Conservation (phyloP, 345 rosid genomes). For the Rhizophora apiculata region DNA sequence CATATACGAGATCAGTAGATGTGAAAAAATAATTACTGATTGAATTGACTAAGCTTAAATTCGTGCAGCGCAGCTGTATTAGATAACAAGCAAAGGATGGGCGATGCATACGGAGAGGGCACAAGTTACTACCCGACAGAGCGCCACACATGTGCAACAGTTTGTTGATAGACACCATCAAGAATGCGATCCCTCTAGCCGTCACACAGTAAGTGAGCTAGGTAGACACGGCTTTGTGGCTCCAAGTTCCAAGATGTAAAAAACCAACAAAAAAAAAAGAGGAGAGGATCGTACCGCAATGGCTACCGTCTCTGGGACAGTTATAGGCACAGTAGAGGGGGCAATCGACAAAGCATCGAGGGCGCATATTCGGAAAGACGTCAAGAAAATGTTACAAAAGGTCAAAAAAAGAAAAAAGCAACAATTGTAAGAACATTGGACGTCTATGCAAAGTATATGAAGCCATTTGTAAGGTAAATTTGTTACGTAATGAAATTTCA, state of each 20-base stretch:
- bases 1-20: too few relatives aligned
- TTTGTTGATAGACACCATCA: background rate
- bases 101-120: background rate
- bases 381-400: background rate
- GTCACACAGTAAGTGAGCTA: constrained; percentile 8
- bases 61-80: too few relatives aligned
- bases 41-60: background rate
- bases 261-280: too few relatives aligned
- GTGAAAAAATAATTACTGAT: background rate
- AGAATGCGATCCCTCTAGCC: constrained; percentile 2
- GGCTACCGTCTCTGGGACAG: too few relatives aligned
- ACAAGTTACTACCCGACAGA: background rate
- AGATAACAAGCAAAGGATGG: background rate
- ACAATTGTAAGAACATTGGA: too few relatives aligned
- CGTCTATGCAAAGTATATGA: too few relatives aligned
- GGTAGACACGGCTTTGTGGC: constrained; percentile 15
- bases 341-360: too few relatives aligned
- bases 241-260: constrained; percentile 27
- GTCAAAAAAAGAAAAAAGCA: too few relatives aligned
- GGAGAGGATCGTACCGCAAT: too few relatives aligned
- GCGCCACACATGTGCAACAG: background rate
- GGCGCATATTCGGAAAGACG: background rate
- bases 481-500: too few relatives aligned
- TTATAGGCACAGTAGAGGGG: background rate
- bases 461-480: too few relatives aligned